Percentiles rank a stretch among this genome's conserved stretches.
These are phyloP conservation scores for Neonectria punicea DNA, from an alignment of 2,329 filamentous ascomycete genomes.

Conservation along the genomic window DNA sequence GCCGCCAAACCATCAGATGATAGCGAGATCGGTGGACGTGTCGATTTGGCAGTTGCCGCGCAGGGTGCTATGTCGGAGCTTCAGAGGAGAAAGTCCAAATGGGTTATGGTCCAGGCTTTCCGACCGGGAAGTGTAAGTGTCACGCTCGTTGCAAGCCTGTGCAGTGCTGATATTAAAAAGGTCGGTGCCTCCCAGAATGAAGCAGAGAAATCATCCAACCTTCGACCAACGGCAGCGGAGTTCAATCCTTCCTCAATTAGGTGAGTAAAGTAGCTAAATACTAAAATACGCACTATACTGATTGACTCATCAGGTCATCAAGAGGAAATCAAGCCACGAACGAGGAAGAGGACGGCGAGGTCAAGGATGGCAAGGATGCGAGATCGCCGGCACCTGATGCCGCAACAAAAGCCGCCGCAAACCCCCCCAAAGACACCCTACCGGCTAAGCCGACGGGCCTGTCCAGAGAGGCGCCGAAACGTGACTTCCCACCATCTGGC, in stretches of 20 bases:
- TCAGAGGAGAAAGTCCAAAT: conserved; percentile 72
- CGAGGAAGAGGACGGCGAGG: conserved; percentile 79
- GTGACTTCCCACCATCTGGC: conserved; percentile 37
- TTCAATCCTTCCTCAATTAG: conserved; percentile 67
- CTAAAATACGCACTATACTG: conserved; percentile 2
- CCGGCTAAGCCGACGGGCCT: conserved; percentile 46
- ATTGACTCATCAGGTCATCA: conserved; percentile 23
- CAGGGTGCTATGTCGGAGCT: conserved; percentile 77
- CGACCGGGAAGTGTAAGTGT: conserved; percentile 68
- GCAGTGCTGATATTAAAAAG: conserved; percentile 39
- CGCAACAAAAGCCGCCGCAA: conserved; percentile 19
- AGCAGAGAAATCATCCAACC: conserved; percentile 52
- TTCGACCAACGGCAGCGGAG: conserved; percentile 69
- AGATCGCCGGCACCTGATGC: conserved; percentile 32
- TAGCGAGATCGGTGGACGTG: conserved; percentile 68
- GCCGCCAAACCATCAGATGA: conserved; percentile 58
- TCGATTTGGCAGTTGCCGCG: conserved; percentile 80
- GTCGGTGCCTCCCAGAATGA: conserved; percentile 44
- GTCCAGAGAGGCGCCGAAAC: conserved; percentile 42
- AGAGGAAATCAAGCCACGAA: conserved; percentile 40
- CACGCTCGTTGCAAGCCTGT: background rate
- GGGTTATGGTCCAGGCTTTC: conserved; percentile 81
- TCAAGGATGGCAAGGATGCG: conserved; percentile 65
- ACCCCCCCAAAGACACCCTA: conserved; percentile 46
- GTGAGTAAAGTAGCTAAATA: conserved; percentile 42